Evolutionary conservation across 371 early-diverging fungal species (phyloP), one percentile per base, ranked within the genome.

Genomic region (Choanephora cucurbitarum): DNA sequence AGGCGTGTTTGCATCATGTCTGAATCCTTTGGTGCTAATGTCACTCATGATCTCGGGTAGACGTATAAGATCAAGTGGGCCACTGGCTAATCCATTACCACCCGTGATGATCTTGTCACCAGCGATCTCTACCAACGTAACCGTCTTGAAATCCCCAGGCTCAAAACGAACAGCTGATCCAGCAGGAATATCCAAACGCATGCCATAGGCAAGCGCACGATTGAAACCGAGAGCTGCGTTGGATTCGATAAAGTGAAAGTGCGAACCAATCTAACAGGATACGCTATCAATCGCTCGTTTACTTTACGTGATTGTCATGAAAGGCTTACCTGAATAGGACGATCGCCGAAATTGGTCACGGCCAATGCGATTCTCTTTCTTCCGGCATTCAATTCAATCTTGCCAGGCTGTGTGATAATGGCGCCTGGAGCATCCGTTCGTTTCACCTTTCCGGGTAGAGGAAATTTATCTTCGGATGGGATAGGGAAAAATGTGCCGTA

Each of bases 201-300:
- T 81, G 10, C 95, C 95, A 66, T 94, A 94, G 0, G 95, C 83
- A 10, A 86, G 55, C 0, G 70, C 74, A 11, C 97, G 89, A 68
- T 95, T 94, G 77, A 97, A 94, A 48, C 62, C 57, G 6, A 97
- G 77, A 9, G 62, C 60, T 13, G 85, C 79, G 70, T 97, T 95
- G 48, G 89, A 80, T 67, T 97, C 97, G 52, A 94, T 91, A 58
- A 97, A 91, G 57, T 94, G 97, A 71, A 84, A 95, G 77, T 97
- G 97, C 0, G 93, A 92, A 1, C 97, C 97, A 37, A 97, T 87
- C 59, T 59, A 50, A 15, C n/a, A n/a, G n/a, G n/a, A n/a, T n/a
- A n/a, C n/a, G n/a, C n/a, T n/a, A n/a, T n/a, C n/a, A n/a, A n/a
- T n/a, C 44, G 42, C 1, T 8, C 23, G 19, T 22, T 9, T 44